Evolutionary conservation across 208 protist genomes (phyloP).

Genomic region (Leishmania turanica): DNA sequence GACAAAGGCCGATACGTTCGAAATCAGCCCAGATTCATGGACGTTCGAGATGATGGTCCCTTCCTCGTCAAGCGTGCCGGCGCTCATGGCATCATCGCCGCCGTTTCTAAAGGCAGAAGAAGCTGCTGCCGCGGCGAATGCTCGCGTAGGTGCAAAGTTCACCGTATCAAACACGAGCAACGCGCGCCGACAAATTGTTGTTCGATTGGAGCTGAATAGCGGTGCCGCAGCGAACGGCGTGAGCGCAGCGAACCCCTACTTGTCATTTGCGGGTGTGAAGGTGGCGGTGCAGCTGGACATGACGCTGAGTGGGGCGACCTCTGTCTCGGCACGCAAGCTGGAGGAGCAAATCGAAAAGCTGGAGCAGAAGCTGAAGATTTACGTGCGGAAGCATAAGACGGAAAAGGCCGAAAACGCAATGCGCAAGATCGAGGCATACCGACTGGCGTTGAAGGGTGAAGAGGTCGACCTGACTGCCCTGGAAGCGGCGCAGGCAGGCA

Average conservation of each 20-base stretch:
- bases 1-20: conserved; percentile 88
- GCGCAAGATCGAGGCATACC: conserved; percentile 65
- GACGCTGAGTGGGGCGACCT: conserved; percentile 55
- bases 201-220: conserved; percentile 51
- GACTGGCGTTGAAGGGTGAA: conserved; percentile 64
- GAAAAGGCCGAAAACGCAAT: conserved; percentile 70
- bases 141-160: conserved; percentile 69
- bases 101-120: background rate
- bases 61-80: conserved; percentile 27
- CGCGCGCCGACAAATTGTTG: conserved; percentile 52
- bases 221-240: conserved; percentile 9
- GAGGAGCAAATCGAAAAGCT: conserved; percentile 91
- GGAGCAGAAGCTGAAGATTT: conserved; percentile 90
- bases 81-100: conserved; percentile 13
- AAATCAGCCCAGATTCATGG: conserved; percentile 84
- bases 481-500: conserved; percentile 22
- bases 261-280: conserved; percentile 76
- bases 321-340: conserved; percentile 71
- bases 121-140: conserved; percentile 10
- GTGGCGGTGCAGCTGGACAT: conserved; percentile 77
- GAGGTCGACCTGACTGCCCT: conserved; percentile 62
- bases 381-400: conserved; percentile 85
- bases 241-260: conserved; percentile 32
- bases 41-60: conserved; percentile 71
- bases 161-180: conserved; percentile 81